Evolutionary conservation across 805 yeast genomes (phyloP), one percentile per base, ranked within the genome.

Genomic region (Torulaspora gathmanii): DNA sequence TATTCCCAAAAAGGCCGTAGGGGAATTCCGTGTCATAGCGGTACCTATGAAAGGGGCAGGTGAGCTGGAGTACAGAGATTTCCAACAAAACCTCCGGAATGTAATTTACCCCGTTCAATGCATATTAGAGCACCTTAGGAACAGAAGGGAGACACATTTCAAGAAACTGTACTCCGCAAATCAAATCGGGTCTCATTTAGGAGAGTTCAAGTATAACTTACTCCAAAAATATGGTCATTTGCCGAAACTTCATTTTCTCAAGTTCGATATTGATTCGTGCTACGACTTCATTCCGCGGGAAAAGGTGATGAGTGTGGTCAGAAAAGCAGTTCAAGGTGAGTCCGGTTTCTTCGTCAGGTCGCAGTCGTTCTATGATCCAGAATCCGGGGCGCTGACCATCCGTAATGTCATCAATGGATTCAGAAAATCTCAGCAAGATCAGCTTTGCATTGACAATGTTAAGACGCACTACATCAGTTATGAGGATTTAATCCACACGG

Each of bases 231-330:
- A 45, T 31, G 47, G 58, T 0, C 33, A 16, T 1, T 10, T 36
- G 2, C 78, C 78, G 0, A 40, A 51, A 1, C 50, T 81, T 0
- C 75, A 69, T 55, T 75, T 75, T 12, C 68, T 84, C 20, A 86
- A 85, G 53, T 84, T 87, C 61, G 98, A 90, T 60, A 79, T 86
- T 51, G 73, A 72, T 44, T 73, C 81, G 3, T 88, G 96, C 45
- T 90, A 79, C 60, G 97, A 91, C 56, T 75, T 80, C 2, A 68
- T 89, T 13, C 80, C 85, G 12, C 76, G 74, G 37, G 51, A 55
- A 0, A 70, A 70, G 46, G 67, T 77, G 2, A 43, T 71, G 1
- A 50, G 61, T 3, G 57, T 71, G 23, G 52, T 77, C 1, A 53
- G 57, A 1, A 42, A 54, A 3, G 30, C 36, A 3, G 33, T 61